phyloP scores from a whole-genome alignment of 2,329 filamentous ascomycete genomes.

The Arthrobotrys sinensis region DNA sequence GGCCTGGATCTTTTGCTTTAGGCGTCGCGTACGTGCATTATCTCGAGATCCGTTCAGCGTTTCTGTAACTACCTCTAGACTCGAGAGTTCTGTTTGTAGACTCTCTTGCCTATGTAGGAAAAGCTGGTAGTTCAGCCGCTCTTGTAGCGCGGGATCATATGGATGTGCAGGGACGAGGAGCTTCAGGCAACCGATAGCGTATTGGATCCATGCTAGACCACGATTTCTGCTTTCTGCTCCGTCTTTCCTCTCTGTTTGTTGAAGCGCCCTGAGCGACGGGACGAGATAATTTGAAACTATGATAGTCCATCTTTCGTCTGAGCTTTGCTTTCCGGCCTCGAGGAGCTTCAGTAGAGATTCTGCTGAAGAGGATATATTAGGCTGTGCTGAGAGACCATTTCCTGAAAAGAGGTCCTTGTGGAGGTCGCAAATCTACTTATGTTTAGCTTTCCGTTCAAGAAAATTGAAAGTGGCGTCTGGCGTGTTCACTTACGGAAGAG shows the following conservation, averaged over 20 bases:
- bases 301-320: conserved; percentile 46
- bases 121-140: conserved; percentile 31
- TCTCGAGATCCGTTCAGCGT: conserved; percentile 35
- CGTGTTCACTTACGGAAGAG: conserved; percentile 25
- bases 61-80: conserved; percentile 42
- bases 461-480: not conserved
- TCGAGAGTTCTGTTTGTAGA: conserved; percentile 34
- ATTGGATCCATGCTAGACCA: conserved; percentile 80
- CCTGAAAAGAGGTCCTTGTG: conserved; percentile 34
- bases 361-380: not conserved
- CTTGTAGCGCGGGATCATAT: conserved; percentile 79
- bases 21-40: conserved; percentile 23
- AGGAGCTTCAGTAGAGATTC: conserved; percentile 22
- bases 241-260: conserved; percentile 61
- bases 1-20: conserved; percentile 28
- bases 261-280: conserved; percentile 65
- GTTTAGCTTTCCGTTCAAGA: not conserved
- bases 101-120: conserved; percentile 34
- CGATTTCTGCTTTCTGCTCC: conserved; percentile 64
- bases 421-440: conserved; percentile 40
- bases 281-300: conserved; percentile 66
- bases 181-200: conserved; percentile 80
- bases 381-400: not conserved
- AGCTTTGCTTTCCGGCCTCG: conserved; percentile 1
- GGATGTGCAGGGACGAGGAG: conserved; percentile 88